Evolutionary conservation across 140 eudicot genomes (phyloP), one percentile per base, ranked within the genome.

Genomic region (Stevia rebaudiana): DNA sequence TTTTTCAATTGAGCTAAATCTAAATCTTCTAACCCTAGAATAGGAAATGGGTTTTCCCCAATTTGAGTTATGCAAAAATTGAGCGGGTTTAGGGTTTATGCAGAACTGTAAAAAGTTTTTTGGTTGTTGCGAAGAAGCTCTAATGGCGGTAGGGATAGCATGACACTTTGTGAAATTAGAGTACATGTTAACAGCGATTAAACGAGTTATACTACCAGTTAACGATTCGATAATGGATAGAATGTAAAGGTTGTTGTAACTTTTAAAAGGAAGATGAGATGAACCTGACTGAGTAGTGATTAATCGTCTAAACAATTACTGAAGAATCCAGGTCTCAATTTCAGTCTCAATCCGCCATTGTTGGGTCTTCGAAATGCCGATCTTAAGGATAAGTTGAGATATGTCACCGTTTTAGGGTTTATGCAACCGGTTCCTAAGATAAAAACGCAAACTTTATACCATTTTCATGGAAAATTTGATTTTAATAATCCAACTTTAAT

Each of bases 131-230:
- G 90, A 72, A 46, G 83, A 83, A n/a, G 86, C 78, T 74, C 83
- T 81, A 60, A 78, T 61, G 25, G 81, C 86, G 63, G 78, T 55
- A 1, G 96, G 94, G 28, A 84, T 77, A 47, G 81, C 82, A 5
- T 76, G 88, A 9, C 73, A 64, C 74, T 83, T 86, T 12, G 95
- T 69, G 48, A 86, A 64, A 50, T 73, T 78, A 59, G 73, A 86
- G 67, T 78, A 75, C 87, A 84, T 84, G 48, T 22, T 63, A 50
- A 43, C 47, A 12, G 76, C 44, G 35, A 73, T 49, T 12, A 28
- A 49, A 40, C 28, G 25, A 31, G 35, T 9, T 50, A 63, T 15
- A 17, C 3, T 62, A 50, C 7, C 35, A 21, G 36, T 30, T 67
- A 19, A 10, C 40, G 58, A 37, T 17, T 17, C 23, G 50, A 63